phyloP scores from a whole-genome alignment of 2,329 filamentous ascomycete genomes.

The Juglanconis sp. region DNA sequence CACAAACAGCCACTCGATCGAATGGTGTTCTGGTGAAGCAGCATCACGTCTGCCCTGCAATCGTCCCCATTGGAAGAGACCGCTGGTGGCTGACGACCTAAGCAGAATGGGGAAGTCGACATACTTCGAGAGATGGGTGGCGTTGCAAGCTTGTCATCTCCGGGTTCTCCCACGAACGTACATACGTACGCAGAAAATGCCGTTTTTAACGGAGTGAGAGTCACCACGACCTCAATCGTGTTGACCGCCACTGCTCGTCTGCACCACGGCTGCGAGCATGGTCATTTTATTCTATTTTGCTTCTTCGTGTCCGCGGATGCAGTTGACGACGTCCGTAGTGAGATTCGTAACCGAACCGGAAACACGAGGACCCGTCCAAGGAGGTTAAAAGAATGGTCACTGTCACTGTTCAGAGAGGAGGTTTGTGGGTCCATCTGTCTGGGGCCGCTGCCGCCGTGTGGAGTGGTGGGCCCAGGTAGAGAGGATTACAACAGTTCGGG shows the following conservation, averaged over 20 bases:
- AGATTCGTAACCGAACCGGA: background rate
- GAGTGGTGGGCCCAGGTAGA: too few relatives aligned
- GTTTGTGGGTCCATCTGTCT: too few relatives aligned
- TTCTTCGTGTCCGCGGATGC: conserved; percentile 1
- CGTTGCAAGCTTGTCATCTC: background rate
- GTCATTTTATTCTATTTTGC: background rate
- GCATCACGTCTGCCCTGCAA: background rate
- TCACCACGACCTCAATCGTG: too few relatives aligned
- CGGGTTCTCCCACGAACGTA: background rate
- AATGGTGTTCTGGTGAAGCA: background rate
- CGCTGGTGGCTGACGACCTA: background rate
- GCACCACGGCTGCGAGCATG: background rate
- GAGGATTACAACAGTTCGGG: too few relatives aligned
- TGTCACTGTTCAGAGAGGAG: too few relatives aligned
- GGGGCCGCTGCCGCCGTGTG: too few relatives aligned
- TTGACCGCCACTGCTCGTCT: background rate
- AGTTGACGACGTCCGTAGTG: background rate
- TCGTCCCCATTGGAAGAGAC: background rate
- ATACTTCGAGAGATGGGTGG: background rate
- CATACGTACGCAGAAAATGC: background rate
- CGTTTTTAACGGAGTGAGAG: background rate
- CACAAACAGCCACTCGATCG: background rate
- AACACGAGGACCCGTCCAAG: too few relatives aligned
- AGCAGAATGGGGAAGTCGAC: background rate
- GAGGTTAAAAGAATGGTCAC: too few relatives aligned